These are phyloP conservation scores for Phellopilus nigrolimitatus DNA, from an alignment of 1,284 basidiomycete genomes.

Conservation along the genomic window DNA sequence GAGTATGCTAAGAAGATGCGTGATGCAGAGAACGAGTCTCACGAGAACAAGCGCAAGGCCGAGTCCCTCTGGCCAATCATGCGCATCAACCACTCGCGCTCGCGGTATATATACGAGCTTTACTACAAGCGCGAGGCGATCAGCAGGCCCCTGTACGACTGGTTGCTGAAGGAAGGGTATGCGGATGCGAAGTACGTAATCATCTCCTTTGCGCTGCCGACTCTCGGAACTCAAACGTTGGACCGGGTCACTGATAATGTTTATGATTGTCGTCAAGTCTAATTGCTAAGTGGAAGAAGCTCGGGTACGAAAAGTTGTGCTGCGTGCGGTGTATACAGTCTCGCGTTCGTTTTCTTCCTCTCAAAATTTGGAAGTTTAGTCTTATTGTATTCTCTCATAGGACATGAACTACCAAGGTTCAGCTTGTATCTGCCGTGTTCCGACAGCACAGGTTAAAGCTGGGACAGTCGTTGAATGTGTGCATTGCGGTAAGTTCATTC, in stretches of 20 bases:
- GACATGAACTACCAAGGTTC: slow-evolving; percentile 99
- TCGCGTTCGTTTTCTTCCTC: slow-evolving; percentile 45
- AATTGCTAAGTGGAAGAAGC: slow-evolving; percentile 99
- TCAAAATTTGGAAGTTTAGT: slow-evolving; percentile 17
- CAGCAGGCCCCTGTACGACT: slow-evolving; percentile 92
- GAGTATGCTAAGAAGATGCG: slow-evolving; percentile 97
- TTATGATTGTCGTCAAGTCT: slow-evolving; percentile 49
- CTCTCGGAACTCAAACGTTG: neutral
- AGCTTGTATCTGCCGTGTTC: slow-evolving; percentile 98
- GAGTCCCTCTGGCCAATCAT: slow-evolving; percentile 99
- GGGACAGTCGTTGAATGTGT: slow-evolving; percentile 97
- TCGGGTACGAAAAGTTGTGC: slow-evolving; percentile 97
- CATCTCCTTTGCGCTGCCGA: slow-evolving; percentile 4
- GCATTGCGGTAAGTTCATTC: slow-evolving; percentile 77
- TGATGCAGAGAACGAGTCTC: slow-evolving; percentile 94
- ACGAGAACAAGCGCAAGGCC: slow-evolving; percentile 96
- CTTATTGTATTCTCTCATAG: slow-evolving; percentile 36
- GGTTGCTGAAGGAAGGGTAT: slow-evolving; percentile 96
- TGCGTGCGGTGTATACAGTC: slow-evolving; percentile 97
- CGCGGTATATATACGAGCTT: slow-evolving; percentile 96
- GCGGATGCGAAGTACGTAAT: slow-evolving; percentile 91
- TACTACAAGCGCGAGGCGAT: slow-evolving; percentile 99
- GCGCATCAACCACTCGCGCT: slow-evolving; percentile 93
- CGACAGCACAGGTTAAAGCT: slow-evolving; percentile 86
- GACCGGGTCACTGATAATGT: slow-evolving; percentile 13